A percentile compares a stretch with the other conserved stretches of the same genome.
Conservation (phyloP, 345 rosid genomes). For the Eucalyptus polybractea region DNA sequence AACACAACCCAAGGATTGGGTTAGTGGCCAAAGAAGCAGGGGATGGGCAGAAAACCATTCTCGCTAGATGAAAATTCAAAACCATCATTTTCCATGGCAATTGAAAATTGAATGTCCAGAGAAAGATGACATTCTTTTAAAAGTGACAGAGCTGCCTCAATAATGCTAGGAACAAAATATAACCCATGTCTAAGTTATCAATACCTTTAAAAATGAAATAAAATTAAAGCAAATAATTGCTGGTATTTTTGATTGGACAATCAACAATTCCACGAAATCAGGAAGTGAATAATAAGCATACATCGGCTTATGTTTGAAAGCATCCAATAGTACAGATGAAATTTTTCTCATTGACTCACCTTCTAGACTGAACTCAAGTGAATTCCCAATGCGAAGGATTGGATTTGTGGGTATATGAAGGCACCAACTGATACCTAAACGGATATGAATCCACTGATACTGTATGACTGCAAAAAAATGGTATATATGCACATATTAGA, state of each 20-base stretch:
- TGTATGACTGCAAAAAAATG: not conserved
- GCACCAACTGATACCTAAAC: conserved; percentile 82
- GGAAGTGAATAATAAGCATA: not conserved
- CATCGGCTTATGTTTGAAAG: not conserved
- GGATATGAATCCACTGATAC: not conserved
- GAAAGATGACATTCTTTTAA: not conserved
- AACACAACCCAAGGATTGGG: not conserved
- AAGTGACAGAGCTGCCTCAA: not conserved
- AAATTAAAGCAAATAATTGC: not conserved
- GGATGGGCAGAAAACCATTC: not conserved
- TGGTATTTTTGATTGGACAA: not conserved
- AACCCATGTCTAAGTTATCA: not conserved
- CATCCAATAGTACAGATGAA: not conserved
- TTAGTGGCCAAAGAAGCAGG: not conserved
- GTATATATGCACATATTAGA: not conserved
- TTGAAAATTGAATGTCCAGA: not conserved
- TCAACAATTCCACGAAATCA: not conserved
- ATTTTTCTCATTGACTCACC: conserved; percentile 18
- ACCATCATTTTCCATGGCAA: not conserved
- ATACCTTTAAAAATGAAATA: not conserved
- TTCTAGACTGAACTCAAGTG: conserved; percentile 39
- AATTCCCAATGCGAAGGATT: conserved; percentile 35
- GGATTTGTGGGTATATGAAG: conserved; percentile 57
- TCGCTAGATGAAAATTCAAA: not conserved
- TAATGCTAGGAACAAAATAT: not conserved